Conservation (phyloP, 73 alveolate species). For the Paramecium pentaurelia region DNA sequence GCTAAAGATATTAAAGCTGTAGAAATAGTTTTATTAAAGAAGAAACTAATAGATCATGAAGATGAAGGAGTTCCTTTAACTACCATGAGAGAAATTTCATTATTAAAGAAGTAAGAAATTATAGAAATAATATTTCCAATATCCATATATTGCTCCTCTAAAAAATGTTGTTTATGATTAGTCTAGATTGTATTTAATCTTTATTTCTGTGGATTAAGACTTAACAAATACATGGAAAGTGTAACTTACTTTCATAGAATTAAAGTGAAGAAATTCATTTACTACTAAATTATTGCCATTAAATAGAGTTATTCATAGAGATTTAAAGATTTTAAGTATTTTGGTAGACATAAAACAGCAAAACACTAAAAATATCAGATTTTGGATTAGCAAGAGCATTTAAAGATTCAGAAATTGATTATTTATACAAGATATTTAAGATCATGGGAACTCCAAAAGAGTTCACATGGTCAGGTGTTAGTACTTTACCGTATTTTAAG, state of each 20-base stretch:
- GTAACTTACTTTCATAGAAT: conserved; percentile 16
- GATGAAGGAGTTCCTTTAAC: conserved; percentile 97
- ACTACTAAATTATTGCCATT: conserved; percentile 84
- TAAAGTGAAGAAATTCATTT: neutral
- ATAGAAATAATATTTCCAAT: conserved; percentile 47
- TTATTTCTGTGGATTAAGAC: conserved; percentile 83
- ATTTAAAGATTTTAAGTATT: conserved; percentile 91
- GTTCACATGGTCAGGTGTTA: conserved; percentile 85
- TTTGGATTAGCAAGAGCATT: conserved; percentile 98
- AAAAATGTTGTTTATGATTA: conserved; percentile 82
- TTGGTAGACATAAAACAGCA: conserved; percentile 75
- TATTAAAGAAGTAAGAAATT: conserved; percentile 70
- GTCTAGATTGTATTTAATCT: conserved; percentile 81
- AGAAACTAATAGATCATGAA: conserved; percentile 91
- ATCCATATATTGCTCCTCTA: conserved; percentile 89
- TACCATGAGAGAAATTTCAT: conserved; percentile 92
- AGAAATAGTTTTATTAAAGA: conserved; percentile 91
- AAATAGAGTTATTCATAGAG: conserved; percentile 93
- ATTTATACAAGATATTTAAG: conserved; percentile 87
- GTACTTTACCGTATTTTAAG: conserved; percentile 86
- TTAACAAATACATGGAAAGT: conserved; percentile 78
- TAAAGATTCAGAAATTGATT: conserved; percentile 91
- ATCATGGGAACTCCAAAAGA: conserved; percentile 91
- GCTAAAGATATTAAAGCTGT: conserved; percentile 81
- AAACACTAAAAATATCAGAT: conserved; percentile 84